These are phyloP conservation scores for Clavulina sp. DNA, from an alignment of 768 basidiomycete genomes.

Conservation along the genomic window DNA sequence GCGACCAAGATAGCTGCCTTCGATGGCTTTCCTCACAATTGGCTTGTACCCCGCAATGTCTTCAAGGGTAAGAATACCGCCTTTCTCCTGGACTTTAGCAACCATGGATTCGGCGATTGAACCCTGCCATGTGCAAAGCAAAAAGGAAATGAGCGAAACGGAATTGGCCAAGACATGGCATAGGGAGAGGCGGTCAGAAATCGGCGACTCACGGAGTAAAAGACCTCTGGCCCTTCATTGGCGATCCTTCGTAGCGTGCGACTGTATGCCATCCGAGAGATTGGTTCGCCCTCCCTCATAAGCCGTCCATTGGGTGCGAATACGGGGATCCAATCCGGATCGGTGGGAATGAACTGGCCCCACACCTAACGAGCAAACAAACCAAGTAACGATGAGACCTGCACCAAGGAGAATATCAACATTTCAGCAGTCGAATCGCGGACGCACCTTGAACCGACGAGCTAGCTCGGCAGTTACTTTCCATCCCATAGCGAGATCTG, in stretches of 20 bases:
- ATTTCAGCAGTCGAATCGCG: neutral
- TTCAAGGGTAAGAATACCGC: conserved; percentile 22
- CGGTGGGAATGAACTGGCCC: conserved; percentile 3
- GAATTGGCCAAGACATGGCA: neutral
- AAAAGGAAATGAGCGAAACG: neutral
- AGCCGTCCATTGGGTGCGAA: conserved; percentile 67
- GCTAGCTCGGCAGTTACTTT: conserved; percentile 60
- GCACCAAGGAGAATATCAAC: neutral
- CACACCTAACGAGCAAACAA: conserved; percentile 15
- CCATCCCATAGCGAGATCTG: conserved; percentile 64
- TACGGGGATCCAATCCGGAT: conserved; percentile 58
- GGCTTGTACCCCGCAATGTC: conserved; percentile 22
- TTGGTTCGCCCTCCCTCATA: conserved; percentile 54
- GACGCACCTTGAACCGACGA: conserved; percentile 45
- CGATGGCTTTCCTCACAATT: conserved; percentile 32
- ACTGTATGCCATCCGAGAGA: conserved; percentile 57
- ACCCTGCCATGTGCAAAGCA: conserved; percentile 13
- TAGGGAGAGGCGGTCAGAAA: neutral
- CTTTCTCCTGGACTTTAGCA: conserved; percentile 15
- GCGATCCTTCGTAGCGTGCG: conserved; percentile 61
- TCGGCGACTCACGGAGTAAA: conserved; percentile 33
- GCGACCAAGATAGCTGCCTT: conserved; percentile 58
- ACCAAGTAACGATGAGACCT: neutral
- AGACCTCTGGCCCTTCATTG: conserved; percentile 54
- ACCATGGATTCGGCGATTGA: conserved; percentile 22